These are phyloP conservation scores for Hypoxylon sp. DNA, from an alignment of 2,329 filamentous ascomycete species.

Conservation along the genomic window DNA sequence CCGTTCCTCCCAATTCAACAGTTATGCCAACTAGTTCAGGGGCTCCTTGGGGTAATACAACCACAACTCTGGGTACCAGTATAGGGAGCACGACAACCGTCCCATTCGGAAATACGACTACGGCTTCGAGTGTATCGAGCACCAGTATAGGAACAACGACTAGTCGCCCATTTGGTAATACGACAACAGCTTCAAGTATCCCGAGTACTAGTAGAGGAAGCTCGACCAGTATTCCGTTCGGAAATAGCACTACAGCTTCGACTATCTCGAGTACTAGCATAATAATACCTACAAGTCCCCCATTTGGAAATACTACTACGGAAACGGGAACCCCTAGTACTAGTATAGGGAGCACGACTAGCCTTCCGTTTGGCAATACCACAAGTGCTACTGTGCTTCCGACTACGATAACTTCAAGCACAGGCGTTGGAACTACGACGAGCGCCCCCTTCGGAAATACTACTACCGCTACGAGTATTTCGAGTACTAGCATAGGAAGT, in stretches of 20 bases:
- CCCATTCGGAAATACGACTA: slow-evolving; percentile 18
- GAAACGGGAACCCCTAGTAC: slow-evolving; percentile 5
- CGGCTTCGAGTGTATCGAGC: slow-evolving; percentile 15
- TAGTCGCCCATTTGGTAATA: slow-evolving; percentile 22
- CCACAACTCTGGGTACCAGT: slow-evolving; percentile 18
- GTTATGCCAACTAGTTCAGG: slow-evolving; percentile 15
- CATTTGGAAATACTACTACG: slow-evolving; percentile 14
- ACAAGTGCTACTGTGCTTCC: slow-evolving; percentile 7
- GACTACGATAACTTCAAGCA: slow-evolving; percentile 12
- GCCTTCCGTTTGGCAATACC: slow-evolving; percentile 14
- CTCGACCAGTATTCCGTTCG: slow-evolving; percentile 12
- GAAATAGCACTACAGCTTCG: slow-evolving; percentile 16
- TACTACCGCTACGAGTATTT: slow-evolving; percentile 5
- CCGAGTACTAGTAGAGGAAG: slow-evolving; percentile 11
- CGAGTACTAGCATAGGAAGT: slow-evolving; percentile 7
- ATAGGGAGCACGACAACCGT: slow-evolving; percentile 27
- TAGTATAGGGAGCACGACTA: slow-evolving; percentile 24
- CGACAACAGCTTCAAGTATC: slow-evolving; percentile 28
- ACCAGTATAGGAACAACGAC: slow-evolving; percentile 15
- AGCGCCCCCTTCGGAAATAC: slow-evolving; percentile 21
- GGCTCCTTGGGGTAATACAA: slow-evolving; percentile 27
- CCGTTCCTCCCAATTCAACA: slow-evolving; percentile 39
- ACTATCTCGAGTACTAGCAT: slow-evolving; percentile 3
- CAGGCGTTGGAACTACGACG: slow-evolving; percentile 7
- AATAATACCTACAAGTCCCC: not conserved